Evolutionary conservation across 1,284 basidiomycete species (phyloP), one percentile per base, ranked within the genome.

Genomic region (Irpex lacteus): DNA sequence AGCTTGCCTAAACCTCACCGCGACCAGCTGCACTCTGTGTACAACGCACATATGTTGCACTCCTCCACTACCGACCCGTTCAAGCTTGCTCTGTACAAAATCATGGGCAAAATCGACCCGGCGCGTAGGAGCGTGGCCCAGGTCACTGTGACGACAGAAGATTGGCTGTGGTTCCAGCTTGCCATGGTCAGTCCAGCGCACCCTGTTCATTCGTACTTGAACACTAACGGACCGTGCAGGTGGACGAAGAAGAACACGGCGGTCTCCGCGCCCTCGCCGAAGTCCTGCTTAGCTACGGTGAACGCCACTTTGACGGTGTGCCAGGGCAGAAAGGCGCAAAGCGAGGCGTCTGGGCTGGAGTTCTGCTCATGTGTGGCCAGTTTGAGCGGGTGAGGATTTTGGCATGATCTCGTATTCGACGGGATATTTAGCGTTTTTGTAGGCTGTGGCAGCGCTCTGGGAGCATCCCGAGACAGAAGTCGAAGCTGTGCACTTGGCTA

Each of bases 131-230:
- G 89, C 69, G 90, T 96, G 1, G 85, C 88, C 7, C 86, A 91
- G 58, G 94, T 98, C 4, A 98, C 95, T 0, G 85, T 87, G 15
- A 97, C 94, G 5, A 97, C 95, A 3, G 97, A 98, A 74, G 97
- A 98, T 76, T 99, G 98, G 97, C 82, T 98, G 44, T 99, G 97
- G 97, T 88, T 98, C 80, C 97, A 99, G 80, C 85, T 99, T 18
- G 85, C 88, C 15, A 91, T 98, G 91, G 89, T 86, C 60, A 19
- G 76, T 67, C 3, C 36, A 9, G 36, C 32, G 32, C 13, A 32
- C 21, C n/a, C n/a, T 55, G 34, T 54, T 60, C 49, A 11, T 55
- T 56, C 21, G 4, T 13, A 9, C 58, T 37, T 9, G 58, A 52
- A 9, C 13, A 60, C 44, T 26, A 44, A 53, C 44, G 44, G 15